Percentiles rank a stretch among this genome's conserved stretches.
phyloP scores from a whole-genome alignment of 2,329 filamentous ascomycete genomes.

The Tolypocladium ovalisporum region DNA sequence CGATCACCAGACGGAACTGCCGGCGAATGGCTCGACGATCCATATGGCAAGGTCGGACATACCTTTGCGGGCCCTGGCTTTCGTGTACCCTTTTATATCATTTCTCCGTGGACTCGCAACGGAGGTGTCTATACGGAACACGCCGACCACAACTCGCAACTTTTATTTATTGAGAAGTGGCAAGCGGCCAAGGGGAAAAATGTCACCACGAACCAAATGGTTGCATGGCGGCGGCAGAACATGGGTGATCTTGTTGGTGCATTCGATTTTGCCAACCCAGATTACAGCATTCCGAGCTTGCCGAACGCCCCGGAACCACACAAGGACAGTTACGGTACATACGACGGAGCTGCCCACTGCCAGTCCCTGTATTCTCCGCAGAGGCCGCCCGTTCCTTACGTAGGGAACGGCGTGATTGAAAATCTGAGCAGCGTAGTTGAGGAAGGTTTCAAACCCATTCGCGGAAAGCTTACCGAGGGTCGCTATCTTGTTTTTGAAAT shows the following conservation, averaged over 20 bases:
- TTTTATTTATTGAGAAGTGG: conserved; percentile 42
- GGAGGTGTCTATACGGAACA: conserved; percentile 43
- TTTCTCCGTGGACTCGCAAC: conserved; percentile 44
- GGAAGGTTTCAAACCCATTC: conserved; percentile 40
- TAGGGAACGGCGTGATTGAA: conserved; percentile 18
- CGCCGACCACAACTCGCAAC: conserved; percentile 43
- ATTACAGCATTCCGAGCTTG: conserved; percentile 34
- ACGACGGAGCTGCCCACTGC: conserved; percentile 32
- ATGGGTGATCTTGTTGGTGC: conserved; percentile 24
- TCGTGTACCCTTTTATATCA: conserved; percentile 42
- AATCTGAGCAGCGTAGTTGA: conserved; percentile 32
- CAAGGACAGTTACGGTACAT: conserved; percentile 28
- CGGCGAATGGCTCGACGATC: conserved; percentile 40
- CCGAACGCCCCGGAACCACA: conserved; percentile 32
- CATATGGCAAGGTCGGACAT: conserved; percentile 25
- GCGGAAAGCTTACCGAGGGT: conserved; percentile 42
- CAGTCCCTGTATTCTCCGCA: conserved; percentile 23
- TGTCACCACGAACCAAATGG: conserved; percentile 19
- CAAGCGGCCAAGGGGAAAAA: conserved; percentile 24
- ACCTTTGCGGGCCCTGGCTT: conserved; percentile 24
- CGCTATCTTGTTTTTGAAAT: conserved; percentile 41
- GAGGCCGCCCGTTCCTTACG: conserved; percentile 37
- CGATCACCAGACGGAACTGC: conserved; percentile 35
- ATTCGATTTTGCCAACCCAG: conserved; percentile 36
- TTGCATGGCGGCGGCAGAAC: conserved; percentile 18